A percentile compares a stretch with the other conserved stretches of the same genome.
These are phyloP conservation scores for Arxiozyma slooffiae DNA, from an alignment of 1,139 yeast genomes.

Conservation along the genomic window DNA sequence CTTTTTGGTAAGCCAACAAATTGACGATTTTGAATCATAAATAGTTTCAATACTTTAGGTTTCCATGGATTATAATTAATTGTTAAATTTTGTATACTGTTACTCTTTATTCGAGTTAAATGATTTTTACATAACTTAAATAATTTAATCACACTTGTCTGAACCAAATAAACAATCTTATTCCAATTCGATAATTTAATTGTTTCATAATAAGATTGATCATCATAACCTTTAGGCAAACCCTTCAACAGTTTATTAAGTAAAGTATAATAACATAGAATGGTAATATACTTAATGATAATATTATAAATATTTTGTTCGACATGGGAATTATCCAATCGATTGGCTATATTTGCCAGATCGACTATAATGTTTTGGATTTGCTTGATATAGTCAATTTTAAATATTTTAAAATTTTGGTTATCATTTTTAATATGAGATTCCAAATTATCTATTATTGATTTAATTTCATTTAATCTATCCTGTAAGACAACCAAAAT, in stretches of 20 bases:
- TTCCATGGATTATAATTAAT: neutral
- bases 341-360: neutral
- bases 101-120: neutral
- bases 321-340: neutral
- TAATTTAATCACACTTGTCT: slow-evolving; percentile 2
- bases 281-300: slow-evolving; percentile 10
- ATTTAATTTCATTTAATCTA: slow-evolving; percentile 4
- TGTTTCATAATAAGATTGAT: slow-evolving; percentile 15
- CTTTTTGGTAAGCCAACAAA: slow-evolving; percentile 11
- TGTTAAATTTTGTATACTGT: neutral
- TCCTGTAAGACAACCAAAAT: slow-evolving; percentile 1
- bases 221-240: slow-evolving; percentile 15
- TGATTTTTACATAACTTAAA: slow-evolving; percentile 4
- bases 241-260: slow-evolving; percentile 12
- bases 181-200: slow-evolving; percentile 24
- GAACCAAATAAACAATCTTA: slow-evolving; percentile 9
- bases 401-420: neutral
- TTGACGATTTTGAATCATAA: slow-evolving; percentile 13
- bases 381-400: neutral
- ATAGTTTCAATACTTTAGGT: slow-evolving; percentile 11
- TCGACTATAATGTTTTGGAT: neutral
- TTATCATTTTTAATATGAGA: neutral
- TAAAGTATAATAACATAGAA: slow-evolving; percentile 18
- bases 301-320: slow-evolving; percentile 6
- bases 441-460: slow-evolving; percentile 1